phyloP scores from a whole-genome alignment of 495 filamentous ascomycete genomes.

The Geoglossum glabrum region DNA sequence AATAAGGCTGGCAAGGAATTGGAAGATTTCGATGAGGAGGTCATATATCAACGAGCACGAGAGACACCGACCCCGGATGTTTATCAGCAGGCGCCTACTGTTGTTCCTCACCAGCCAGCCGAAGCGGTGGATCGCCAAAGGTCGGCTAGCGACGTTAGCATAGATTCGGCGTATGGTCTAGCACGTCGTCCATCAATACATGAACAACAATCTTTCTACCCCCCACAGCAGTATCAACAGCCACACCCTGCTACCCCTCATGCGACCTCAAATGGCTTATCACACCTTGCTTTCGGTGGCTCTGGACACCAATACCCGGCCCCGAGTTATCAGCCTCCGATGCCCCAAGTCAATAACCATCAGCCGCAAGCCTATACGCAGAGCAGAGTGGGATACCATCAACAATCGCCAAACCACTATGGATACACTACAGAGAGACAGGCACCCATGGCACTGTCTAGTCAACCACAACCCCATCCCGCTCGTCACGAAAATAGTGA shows the following conservation, averaged over 20 bases:
- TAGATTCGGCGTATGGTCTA: slow-evolving; percentile 23
- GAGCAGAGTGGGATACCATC: background rate
- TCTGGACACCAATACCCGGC: background rate
- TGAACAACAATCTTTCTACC: slow-evolving; percentile 5
- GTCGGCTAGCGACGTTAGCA: slow-evolving; percentile 54
- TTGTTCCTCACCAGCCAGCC: slow-evolving; percentile 15
- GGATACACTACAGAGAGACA: background rate
- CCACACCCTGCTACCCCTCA: background rate
- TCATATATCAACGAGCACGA: slow-evolving; percentile 29
- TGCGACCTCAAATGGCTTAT: background rate
- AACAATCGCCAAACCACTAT: background rate
- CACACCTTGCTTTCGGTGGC: background rate
- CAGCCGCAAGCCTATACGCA: background rate
- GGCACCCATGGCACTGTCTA: background rate
- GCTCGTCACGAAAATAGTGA: slow-evolving; percentile 1
- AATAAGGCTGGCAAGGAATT: slow-evolving; percentile 41
- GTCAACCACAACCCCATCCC: background rate
- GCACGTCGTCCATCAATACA: slow-evolving; percentile 24
- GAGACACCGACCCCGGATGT: slow-evolving; percentile 40
- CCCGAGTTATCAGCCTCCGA: background rate
- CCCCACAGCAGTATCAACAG: background rate
- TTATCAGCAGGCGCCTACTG: slow-evolving; percentile 25
- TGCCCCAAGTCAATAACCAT: background rate
- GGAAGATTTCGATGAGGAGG: slow-evolving; percentile 46
- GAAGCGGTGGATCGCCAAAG: slow-evolving; percentile 35